Evolutionary conservation across 2,329 filamentous ascomycete genomes (phyloP).

Genomic region (Colletotrichum sansevieriae): DNA sequence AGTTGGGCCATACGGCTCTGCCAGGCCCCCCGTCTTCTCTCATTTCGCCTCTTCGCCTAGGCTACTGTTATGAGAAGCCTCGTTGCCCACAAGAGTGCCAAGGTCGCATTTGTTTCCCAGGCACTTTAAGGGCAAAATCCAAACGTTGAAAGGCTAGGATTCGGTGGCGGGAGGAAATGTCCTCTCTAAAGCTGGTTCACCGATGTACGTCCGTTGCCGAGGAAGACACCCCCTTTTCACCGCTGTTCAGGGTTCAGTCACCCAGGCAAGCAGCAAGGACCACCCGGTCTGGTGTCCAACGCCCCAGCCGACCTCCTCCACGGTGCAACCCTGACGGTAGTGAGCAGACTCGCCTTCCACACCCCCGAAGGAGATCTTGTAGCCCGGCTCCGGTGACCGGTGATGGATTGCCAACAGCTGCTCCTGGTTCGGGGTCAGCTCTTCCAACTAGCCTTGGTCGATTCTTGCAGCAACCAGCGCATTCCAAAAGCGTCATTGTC

Average conservation of each 20-base stretch:
- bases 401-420: constrained; percentile 10
- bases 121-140: constrained; percentile 12
- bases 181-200: constrained; percentile 5
- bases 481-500: background rate
- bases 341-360: constrained; percentile 9
- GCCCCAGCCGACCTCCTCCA: constrained; percentile 24
- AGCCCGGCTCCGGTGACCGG: constrained; percentile 17
- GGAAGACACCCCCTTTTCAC: constrained; percentile 1
- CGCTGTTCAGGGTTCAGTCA: background rate
- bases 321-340: constrained; percentile 40
- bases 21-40: background rate
- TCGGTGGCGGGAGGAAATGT: constrained; percentile 4
- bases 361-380: constrained; percentile 3
- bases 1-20: constrained; percentile 18
- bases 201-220: constrained; percentile 28
- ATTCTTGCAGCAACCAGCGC: background rate
- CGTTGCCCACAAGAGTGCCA: background rate
- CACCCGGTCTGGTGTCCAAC: constrained; percentile 9
- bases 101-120: constrained; percentile 31
- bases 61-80: constrained; percentile 19
- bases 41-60: constrained; percentile 24
- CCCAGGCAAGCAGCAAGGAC: constrained; percentile 11
- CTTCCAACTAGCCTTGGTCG: background rate
- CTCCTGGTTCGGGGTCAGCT: background rate
- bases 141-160: constrained; percentile 16